Evolutionary conservation across 306 rosid species (phyloP).

Genomic region (Prosopis cineraria): DNA sequence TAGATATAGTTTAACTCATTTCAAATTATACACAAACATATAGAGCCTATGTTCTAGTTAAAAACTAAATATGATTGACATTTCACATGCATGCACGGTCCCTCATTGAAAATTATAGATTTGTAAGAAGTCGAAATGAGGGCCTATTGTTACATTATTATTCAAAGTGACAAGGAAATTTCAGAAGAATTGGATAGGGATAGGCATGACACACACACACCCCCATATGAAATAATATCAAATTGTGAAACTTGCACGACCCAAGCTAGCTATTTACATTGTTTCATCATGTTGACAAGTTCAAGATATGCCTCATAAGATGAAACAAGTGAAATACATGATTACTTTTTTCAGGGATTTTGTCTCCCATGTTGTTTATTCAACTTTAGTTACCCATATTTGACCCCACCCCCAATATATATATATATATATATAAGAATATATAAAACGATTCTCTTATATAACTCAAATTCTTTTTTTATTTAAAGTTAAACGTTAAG

Average conservation of each 20-base stretch:
- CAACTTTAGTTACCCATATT: neutral
- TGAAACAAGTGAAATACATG: neutral
- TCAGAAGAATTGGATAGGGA: neutral
- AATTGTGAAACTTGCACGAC: neutral
- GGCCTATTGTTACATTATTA: neutral
- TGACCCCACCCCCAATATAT: too few relatives aligned
- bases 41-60: neutral
- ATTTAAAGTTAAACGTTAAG: neutral
- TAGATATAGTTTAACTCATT: neutral
- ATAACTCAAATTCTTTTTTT: too few relatives aligned
- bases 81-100: neutral
- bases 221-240: neutral
- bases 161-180: constrained; percentile 10
- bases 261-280: neutral
- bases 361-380: constrained; percentile 30
- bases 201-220: neutral
- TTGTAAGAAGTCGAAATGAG: neutral
- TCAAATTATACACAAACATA: neutral
- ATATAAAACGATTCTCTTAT: too few relatives aligned
- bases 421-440: too few relatives aligned
- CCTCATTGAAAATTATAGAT: neutral
- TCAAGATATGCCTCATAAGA: constrained; percentile 8
- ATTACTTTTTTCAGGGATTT: neutral
- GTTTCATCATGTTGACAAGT: neutral
- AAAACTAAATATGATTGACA: neutral